Evolutionary conservation across 2,329 filamentous ascomycete species (phyloP), one percentile per base, ranked within the genome.

Genomic region (Fusarium irregulare): DNA sequence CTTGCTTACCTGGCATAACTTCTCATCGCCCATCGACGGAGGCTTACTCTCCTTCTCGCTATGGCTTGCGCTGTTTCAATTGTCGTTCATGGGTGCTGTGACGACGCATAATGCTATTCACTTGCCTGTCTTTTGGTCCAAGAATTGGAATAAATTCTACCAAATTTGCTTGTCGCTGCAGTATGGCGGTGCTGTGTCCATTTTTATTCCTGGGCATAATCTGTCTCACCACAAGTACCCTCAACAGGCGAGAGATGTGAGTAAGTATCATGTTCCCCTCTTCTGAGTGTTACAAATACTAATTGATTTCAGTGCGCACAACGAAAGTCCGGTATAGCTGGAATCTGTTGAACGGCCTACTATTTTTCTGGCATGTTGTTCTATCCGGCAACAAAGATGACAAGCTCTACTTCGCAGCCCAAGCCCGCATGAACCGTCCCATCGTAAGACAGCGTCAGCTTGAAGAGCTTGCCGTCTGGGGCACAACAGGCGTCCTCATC

Each of bases 141-240:
- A 41, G 47, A 53, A 28, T 12, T 65, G 62, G 62, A 65, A 65
- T 47, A 65, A 65, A 9, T 65, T 65, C 2, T 65, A 65, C 60
- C 62, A 65, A 18, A 37, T 65, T 11, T 65, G 62, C 53, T 44
- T 65, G 60, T 65, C 62, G 14, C 47, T 65, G 9, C 62, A 65
- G 23, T 65, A 65, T 25, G 62, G 62, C 3, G 62, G 62, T 4
- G 60, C 62, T 16, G 62, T 65, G 0, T 65, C 62, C 2, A 46
- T 65, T 23, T 65, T 65, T 27, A 49, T 65, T 4, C 62, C 62
- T 7, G 62, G 62, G 4, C 62, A 65, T 34, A 65, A 65, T 25
- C 14, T 65, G 6, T 65, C 62, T 23, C 62, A 65, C n/a, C 62
- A 65, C 41, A 65, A 65, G 44, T 65, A 65, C 21, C 60, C 62